Evolutionary conservation across 768 basidiomycete species (phyloP).

Genomic region (Solioccasus polychromus): DNA sequence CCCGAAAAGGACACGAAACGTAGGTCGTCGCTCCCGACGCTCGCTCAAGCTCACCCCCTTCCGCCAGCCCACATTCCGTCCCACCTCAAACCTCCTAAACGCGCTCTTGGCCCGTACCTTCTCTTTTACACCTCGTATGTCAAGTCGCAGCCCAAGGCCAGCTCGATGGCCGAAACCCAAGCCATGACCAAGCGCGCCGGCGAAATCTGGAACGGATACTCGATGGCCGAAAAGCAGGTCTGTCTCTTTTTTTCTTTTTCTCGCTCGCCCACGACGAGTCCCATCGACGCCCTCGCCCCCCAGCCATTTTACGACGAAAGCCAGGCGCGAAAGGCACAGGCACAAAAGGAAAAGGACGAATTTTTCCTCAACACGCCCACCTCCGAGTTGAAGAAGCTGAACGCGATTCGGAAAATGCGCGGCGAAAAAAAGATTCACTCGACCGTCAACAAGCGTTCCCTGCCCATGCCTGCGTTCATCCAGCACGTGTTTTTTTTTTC

Average conservation of each 20-base stretch:
- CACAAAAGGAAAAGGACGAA: constrained; percentile 19
- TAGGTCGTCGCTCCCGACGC: not conserved
- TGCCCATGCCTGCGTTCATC: constrained; percentile 19
- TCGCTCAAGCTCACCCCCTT: constrained; percentile 4
- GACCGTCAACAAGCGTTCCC: not conserved
- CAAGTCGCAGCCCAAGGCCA: constrained; percentile 1
- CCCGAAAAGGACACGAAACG: not conserved
- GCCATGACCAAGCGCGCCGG: constrained; percentile 20
- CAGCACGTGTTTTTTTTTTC: constrained; percentile 18
- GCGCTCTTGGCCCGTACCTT: constrained; percentile 23
- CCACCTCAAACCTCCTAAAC: constrained; percentile 26
- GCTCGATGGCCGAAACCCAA: not conserved
- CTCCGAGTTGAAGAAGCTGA: constrained; percentile 28
- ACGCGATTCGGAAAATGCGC: constrained; percentile 27
- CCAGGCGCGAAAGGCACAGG: constrained; percentile 15
- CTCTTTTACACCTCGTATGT: constrained; percentile 23
- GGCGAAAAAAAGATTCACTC: constrained; percentile 22
- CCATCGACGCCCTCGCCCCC: not conserved
- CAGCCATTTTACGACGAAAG: constrained; percentile 29
- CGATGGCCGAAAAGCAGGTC: constrained; percentile 37
- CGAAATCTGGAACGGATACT: constrained; percentile 31
- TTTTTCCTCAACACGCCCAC: constrained; percentile 26
- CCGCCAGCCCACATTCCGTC: constrained; percentile 14
- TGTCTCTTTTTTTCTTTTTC: not conserved
- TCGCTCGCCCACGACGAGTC: not conserved